Percentiles rank a stretch among this genome's conserved stretches.
Evolutionary conservation across 2,329 filamentous ascomycete genomes (phyloP).

Genomic region (Aspergillus ochraceus): DNA sequence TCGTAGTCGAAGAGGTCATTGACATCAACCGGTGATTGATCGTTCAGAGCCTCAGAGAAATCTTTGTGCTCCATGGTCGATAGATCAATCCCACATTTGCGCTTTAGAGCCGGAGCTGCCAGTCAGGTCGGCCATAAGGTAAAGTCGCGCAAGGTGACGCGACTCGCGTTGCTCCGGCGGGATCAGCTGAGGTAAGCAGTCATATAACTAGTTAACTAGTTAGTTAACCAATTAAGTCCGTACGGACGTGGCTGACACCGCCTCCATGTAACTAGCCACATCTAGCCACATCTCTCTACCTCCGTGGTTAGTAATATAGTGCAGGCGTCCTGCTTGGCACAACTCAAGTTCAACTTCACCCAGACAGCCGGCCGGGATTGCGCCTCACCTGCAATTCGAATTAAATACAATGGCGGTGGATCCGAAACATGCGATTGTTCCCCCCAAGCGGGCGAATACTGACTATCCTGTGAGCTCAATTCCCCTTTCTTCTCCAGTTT

Average conservation of each 20-base stretch:
- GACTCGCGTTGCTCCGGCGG: too few species aligned
- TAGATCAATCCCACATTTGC: neutral
- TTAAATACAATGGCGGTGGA: constrained; percentile 39
- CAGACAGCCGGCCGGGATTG: constrained; percentile 19
- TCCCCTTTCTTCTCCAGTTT: constrained; percentile 1
- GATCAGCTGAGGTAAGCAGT: too few species aligned
- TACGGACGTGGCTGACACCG: too few species aligned
- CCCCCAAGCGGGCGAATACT: constrained; percentile 76
- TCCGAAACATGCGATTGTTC: constrained; percentile 54
- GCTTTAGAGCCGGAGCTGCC: too few species aligned
- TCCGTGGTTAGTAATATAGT: neutral
- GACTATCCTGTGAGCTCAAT: constrained; percentile 75
- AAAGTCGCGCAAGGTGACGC: too few species aligned
- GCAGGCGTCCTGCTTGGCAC: constrained; percentile 20
- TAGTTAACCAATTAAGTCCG: too few species aligned
- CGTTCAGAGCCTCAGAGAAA: constrained; percentile 7
- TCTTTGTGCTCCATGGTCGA: constrained; percentile 12
- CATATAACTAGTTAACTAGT: too few species aligned
- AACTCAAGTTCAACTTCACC: constrained; percentile 30
- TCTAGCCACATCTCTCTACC: too few species aligned
- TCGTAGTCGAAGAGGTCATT: constrained; percentile 78
- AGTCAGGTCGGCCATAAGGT: too few species aligned
- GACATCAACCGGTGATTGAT: constrained; percentile 47
- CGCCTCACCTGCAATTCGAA: constrained; percentile 11
- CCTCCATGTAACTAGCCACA: neutral